Conservation (phyloP, 192 early-diverging fungal species). For the Diversispora epigaea region DNA sequence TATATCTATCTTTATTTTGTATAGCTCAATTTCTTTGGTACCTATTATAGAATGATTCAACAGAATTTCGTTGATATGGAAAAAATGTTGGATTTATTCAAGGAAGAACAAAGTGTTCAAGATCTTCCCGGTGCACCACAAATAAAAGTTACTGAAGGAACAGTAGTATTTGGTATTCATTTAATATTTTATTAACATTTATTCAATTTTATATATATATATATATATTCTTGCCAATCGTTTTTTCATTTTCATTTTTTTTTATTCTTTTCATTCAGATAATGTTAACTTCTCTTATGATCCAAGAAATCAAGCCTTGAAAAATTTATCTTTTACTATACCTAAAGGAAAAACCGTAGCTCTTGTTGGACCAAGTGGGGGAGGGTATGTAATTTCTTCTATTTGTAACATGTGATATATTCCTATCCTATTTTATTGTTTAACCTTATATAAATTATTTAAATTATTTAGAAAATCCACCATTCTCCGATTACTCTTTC, state of each 20-base stretch:
- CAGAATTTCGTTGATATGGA: constrained; percentile 97
- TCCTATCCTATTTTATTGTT: neutral
- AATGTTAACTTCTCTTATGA: constrained; percentile 76
- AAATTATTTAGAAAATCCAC: constrained; percentile 56
- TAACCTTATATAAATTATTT: neutral
- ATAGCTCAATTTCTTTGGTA: constrained; percentile 85
- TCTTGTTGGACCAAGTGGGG: constrained; percentile 75
- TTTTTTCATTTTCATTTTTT: neutral
- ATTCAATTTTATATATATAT: neutral
- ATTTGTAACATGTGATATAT: neutral
- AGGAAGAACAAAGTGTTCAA: constrained; percentile 62
- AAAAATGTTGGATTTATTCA: constrained; percentile 88
- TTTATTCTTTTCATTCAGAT: constrained; percentile 38
- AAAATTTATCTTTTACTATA: constrained; percentile 67
- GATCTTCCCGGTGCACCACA: constrained; percentile 64
- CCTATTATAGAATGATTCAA: constrained; percentile 91
- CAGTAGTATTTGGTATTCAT: constrained; percentile 63
- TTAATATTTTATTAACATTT: neutral
- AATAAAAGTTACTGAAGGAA: constrained; percentile 56
- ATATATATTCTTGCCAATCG: neutral
- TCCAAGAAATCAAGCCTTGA: constrained; percentile 66
- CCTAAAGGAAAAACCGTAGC: constrained; percentile 74
- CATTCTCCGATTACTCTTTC: constrained; percentile 78
- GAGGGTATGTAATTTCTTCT: constrained; percentile 45
- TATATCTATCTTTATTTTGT: neutral